A percentile compares a stretch with the other conserved stretches of the same genome.
Evolutionary conservation across 805 yeast genomes (phyloP).

Genomic region (Barnettozyma vustinii): DNA sequence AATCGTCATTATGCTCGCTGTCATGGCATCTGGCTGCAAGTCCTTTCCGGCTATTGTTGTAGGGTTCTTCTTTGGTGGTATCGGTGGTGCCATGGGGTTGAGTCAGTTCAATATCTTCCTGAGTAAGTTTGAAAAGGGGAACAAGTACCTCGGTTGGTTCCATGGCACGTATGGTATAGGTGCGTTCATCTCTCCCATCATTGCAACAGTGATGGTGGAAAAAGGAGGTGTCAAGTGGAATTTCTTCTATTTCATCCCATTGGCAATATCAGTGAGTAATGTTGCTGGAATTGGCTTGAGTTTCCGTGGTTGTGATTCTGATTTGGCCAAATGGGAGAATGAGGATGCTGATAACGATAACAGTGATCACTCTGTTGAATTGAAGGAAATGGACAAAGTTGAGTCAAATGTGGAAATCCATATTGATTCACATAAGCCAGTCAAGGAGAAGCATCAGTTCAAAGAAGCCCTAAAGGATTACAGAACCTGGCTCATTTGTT

Average conservation of each 20-base stretch:
- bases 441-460: slow-evolving; percentile 15
- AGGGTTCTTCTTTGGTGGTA: slow-evolving; percentile 53
- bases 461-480: slow-evolving; percentile 34
- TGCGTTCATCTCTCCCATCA: slow-evolving; percentile 55
- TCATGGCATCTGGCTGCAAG: slow-evolving; percentile 41
- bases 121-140: slow-evolving; percentile 36
- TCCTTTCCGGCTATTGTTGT: slow-evolving; percentile 42
- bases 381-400: neutral
- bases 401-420: too few species aligned
- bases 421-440: neutral
- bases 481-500: slow-evolving; percentile 47
- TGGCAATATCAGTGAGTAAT: slow-evolving; percentile 36
- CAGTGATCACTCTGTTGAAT: neutral
- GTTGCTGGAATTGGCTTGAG: slow-evolving; percentile 32
- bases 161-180: slow-evolving; percentile 65
- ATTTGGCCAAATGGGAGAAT: slow-evolving; percentile 24
- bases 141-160: slow-evolving; percentile 45
- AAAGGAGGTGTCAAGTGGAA: slow-evolving; percentile 49
- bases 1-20: slow-evolving; percentile 36
- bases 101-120: slow-evolving; percentile 50
- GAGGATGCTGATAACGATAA: neutral
- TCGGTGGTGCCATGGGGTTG: slow-evolving; percentile 45
- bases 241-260: slow-evolving; percentile 45
- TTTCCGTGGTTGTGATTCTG: slow-evolving; percentile 42
- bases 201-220: slow-evolving; percentile 50